Conservation (phyloP, 2,329 filamentous ascomycete genomes). For the Bisporella sp. region DNA sequence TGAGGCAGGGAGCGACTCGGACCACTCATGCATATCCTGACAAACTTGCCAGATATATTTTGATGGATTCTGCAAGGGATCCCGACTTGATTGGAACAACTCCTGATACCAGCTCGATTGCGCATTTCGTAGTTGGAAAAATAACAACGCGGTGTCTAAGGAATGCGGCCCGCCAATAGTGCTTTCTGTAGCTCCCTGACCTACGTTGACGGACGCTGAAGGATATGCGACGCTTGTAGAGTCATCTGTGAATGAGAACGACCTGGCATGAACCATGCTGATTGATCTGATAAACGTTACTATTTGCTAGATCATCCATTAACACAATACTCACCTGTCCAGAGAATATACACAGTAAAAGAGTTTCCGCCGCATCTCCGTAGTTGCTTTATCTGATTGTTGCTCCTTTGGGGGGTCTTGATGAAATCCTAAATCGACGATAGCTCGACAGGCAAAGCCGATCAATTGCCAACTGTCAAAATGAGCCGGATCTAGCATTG, state of each 20-base stretch:
- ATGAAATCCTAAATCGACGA: slow-evolving; percentile 86
- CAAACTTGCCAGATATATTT: slow-evolving; percentile 72
- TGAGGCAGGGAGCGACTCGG: slow-evolving; percentile 62
- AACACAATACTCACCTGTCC: slow-evolving; percentile 56
- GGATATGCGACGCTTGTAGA: slow-evolving; percentile 78
- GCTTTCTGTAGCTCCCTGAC: slow-evolving; percentile 20
- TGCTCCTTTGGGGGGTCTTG: slow-evolving; percentile 77
- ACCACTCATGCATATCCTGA: slow-evolving; percentile 73
- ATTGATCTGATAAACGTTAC: slow-evolving; percentile 53
- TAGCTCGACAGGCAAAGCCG: slow-evolving; percentile 79
- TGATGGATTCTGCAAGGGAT: slow-evolving; percentile 60
- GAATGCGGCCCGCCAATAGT: slow-evolving; percentile 39
- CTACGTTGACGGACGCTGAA: slow-evolving; percentile 30
- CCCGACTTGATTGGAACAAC: slow-evolving; percentile 71
- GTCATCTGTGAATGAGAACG: slow-evolving; percentile 92
- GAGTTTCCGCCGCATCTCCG: slow-evolving; percentile 74
- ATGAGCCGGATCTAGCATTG: slow-evolving; percentile 81
- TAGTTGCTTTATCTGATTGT: slow-evolving; percentile 56
- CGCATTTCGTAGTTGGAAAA: slow-evolving; percentile 77
- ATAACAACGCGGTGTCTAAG: slow-evolving; percentile 64
- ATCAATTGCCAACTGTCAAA: slow-evolving; percentile 94
- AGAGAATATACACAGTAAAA: slow-evolving; percentile 89
- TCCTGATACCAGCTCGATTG: slow-evolving; percentile 88
- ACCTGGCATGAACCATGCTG: slow-evolving; percentile 78
- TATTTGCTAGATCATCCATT: not conserved